Base-by-base conservation (phyloP, 1,284 basidiomycete species). In the Grifola frondosa region DNA sequence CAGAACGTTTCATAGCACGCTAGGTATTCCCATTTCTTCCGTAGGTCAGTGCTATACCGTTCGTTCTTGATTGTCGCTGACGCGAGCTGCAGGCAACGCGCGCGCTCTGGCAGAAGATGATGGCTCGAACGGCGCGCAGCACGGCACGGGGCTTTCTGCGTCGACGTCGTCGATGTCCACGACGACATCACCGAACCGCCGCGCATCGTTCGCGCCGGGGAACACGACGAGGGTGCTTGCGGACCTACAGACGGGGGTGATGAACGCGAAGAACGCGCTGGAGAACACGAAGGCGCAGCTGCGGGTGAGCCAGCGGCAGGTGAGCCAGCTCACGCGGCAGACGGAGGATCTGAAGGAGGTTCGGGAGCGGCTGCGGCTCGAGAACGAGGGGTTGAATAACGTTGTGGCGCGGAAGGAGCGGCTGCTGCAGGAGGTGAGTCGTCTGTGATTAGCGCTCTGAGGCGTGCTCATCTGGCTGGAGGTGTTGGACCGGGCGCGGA, bases 331-430 rank as follows among this genome's bases (percentile, higher is more conserved):
- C 31, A 91, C 90, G 26, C 71, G 89, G 32, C 84, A 88, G 63
- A 83, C 81, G 31, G 91, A 94, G 60, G 91, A 94, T 63, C 65
- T 92, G 62, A 91, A 91, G 56, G 89, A 91, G 57, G 83, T 81
- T 1, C 75, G 91, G 49, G 88, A 91, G 59, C 72, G 91, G 34
- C 64, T 92, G 42, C 67, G 88, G 42, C 61, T 90, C 38, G 91
- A 94, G 66, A 92, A 91, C 58, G 91, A 94, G 61, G 83, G 83
- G 2, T 62, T 91, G 48, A 90, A 89, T 56, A 88, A 89, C 53
- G 89, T 92, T 13, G 82, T 94, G 9, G 79, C 87, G 20, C 74
- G 91, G 44, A 94, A 94, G 61, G 91, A 94, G 64, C 74, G 91
- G 44, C 60, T 92, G 42, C 65, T 91, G 46, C 84, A 89, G 62